phyloP scores from a whole-genome alignment of 106 monocot genomes.

The Acanthochlamys bracteata region DNA sequence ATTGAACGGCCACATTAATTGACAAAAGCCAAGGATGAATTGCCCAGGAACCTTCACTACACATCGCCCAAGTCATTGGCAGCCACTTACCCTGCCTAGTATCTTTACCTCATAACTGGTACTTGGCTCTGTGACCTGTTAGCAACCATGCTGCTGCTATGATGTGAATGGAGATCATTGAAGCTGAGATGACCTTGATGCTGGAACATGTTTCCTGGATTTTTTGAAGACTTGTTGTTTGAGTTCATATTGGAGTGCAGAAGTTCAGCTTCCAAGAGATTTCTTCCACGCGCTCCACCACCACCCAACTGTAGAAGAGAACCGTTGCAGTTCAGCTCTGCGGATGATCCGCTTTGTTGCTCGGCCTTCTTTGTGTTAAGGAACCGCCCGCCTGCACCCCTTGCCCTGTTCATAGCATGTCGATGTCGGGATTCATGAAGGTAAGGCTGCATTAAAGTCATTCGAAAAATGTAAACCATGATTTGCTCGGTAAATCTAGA shows the following conservation, averaged over 20 bases:
- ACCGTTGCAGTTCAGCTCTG: not conserved
- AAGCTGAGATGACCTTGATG: conserved; percentile 13
- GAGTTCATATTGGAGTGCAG: conserved; percentile 9
- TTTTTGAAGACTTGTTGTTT: conserved; percentile 9
- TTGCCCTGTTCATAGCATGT: conserved; percentile 34
- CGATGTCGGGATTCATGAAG: conserved; percentile 32
- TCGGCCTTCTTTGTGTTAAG: conserved; percentile 24
- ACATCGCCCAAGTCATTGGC: not conserved
- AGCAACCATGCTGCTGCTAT: not conserved
- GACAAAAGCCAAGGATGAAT: conserved; percentile 51
- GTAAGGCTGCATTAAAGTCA: conserved; percentile 20
- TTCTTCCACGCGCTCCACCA: conserved; percentile 3
- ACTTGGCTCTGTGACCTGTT: conserved; percentile 12
- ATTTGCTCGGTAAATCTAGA: not conserved
- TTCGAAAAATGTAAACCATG: not conserved
- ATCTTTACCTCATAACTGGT: conserved; percentile 17
- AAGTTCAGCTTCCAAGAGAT: conserved; percentile 2
- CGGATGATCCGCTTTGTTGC: not conserved
- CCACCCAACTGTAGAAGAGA: conserved; percentile 19
- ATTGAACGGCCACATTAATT: too few species aligned
- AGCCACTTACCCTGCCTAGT: not conserved
- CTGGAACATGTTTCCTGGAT: conserved; percentile 13
- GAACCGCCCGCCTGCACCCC: conserved; percentile 39
- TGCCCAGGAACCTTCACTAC: conserved; percentile 20
- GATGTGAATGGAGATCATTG: conserved; percentile 6